Evolutionary conservation across 139 green algal species (phyloP), one percentile per base, ranked within the genome.

Genomic region (Chlorella sp.): DNA sequence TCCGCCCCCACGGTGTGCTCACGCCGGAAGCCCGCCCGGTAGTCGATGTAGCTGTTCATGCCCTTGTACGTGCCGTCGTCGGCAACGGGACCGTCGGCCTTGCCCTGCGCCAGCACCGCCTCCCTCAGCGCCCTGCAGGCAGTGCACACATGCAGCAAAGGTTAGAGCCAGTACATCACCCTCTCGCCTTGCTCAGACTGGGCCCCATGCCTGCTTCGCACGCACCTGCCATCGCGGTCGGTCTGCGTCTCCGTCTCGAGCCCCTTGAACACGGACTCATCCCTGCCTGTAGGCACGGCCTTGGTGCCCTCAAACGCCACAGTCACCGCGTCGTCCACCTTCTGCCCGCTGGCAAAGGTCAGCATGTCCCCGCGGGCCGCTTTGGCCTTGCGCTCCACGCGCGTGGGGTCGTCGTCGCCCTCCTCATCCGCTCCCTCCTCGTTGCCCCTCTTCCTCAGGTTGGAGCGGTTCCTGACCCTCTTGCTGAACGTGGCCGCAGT

Each of bases 171-270:
- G n/a, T 42, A 33, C 68, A 93, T 68, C 61, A 91, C 81, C 64
- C 79, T 59, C 75, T 91, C 88, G 72, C 73, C 86, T 71, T 0
- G 89, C 85, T 36, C 86, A 91, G n/a, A n/a, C n/a, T n/a, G 82
- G 70, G 34, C n/a, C n/a, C n/a, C n/a, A n/a, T n/a, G n/a, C n/a
- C n/a, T n/a, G n/a, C n/a, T n/a, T n/a, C n/a, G n/a, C n/a, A n/a
- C n/a, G n/a, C n/a, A 91, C 85, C 91, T 79, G 0, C 80, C 80
- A 73, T 96, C 92, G 31, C 85, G 65, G 70, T 96, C 88, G 35
- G 81, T 85, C 62, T 90, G 74, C 2, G 91, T 96, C 71, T 95
- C 90, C 27, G 87, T 93, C 68, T 97, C 87, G 27, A 93, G 70
- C 1, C 26, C 30, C 0, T 75, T 49, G 0, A 89, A 95, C 0